Evolutionary conservation across 129 eudicot genomes (phyloP), one percentile per base, ranked within the genome.

Genomic region (Flaveria sonorensis): DNA sequence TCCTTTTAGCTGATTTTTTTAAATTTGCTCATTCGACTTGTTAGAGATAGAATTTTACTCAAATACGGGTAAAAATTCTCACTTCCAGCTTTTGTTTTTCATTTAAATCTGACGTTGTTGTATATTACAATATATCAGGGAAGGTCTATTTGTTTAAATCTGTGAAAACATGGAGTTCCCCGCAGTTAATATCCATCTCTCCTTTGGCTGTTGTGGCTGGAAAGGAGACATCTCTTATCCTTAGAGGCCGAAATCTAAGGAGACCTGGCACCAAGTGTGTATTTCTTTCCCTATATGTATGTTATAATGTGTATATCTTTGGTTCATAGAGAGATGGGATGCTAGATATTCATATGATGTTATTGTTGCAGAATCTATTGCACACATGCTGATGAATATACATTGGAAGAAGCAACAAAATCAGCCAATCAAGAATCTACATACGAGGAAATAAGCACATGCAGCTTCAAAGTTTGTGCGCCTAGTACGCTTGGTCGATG

Each of bases 141-240:
- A 88, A 84, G 81, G 77, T 87, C 46, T 86, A 84, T 78, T 51
- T 88, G 50, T 76, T 82, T 82, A 93, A 87, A 81, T 83, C 92
- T 7, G 75, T 75, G 89, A 87, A 84, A 78, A 84, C 89, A 46
- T 83, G 88, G 89, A 83, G 82, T 81, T 81, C 88, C 20, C 97
- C 98, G 2, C 89, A 90, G 76, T 53, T 93, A 50, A 60, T 88
- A 68, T 87, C 88, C 55, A 83, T 93, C 45, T 87, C 96, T 10
- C 98, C 98, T n/a, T 77, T 93, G 77, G 98, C 98, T 21, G 86
- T 93, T 87, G 98, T 90, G 66, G 76, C 83, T 74, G 98, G 97
- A 72, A 87, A 93, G 77, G 88, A 88, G 60, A 84, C 88, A 56
- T 82, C 92, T 79, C 84, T 93, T 76, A 39, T 82, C 46, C 79